phyloP scores from a whole-genome alignment of 2,329 filamentous ascomycete species.

The Blastomyces gilchristii region DNA sequence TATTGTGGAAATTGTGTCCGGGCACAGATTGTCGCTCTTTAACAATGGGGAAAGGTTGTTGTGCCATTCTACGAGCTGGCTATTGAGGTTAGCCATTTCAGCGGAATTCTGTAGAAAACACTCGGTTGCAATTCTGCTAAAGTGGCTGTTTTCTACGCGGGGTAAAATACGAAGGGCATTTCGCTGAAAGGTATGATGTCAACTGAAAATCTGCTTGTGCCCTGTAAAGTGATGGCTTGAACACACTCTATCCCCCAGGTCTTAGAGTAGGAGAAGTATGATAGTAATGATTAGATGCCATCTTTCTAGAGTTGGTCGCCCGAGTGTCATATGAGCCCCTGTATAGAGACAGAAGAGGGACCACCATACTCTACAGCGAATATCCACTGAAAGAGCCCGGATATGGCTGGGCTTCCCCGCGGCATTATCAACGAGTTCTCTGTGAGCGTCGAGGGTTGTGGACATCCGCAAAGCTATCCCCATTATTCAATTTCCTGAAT shows the following conservation, averaged over 20 bases:
- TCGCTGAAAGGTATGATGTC: conserved; percentile 31
- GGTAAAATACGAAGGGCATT: conserved; percentile 59
- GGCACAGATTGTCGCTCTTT: conserved; percentile 55
- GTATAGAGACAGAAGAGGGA: conserved; percentile 63
- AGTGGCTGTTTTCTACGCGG: conserved; percentile 64
- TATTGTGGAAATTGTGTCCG: conserved; percentile 58
- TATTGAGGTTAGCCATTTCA: conserved; percentile 58
- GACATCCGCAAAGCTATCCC: conserved; percentile 64
- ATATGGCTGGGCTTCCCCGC: conserved; percentile 36
- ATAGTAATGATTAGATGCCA: conserved; percentile 60
- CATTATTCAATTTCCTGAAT: conserved; percentile 63
- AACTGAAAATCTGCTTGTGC: conserved; percentile 24
- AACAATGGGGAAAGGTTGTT: conserved; percentile 58
- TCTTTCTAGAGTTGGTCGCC: conserved; percentile 58
- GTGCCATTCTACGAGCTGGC: conserved; percentile 62
- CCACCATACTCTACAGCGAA: conserved; percentile 62
- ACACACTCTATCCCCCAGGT: conserved; percentile 29
- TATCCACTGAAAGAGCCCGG: conserved; percentile 48
- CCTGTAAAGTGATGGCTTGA: no score
- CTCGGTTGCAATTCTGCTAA: conserved; percentile 68
- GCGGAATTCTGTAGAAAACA: no score
- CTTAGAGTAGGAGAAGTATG: conserved; percentile 46
- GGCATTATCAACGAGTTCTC: conserved; percentile 46
- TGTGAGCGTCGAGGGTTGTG: conserved; percentile 61
- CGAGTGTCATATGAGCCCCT: conserved; percentile 61